phyloP scores from a whole-genome alignment of 1,139 yeast species.

The Sugiyamaella pinicola region DNA sequence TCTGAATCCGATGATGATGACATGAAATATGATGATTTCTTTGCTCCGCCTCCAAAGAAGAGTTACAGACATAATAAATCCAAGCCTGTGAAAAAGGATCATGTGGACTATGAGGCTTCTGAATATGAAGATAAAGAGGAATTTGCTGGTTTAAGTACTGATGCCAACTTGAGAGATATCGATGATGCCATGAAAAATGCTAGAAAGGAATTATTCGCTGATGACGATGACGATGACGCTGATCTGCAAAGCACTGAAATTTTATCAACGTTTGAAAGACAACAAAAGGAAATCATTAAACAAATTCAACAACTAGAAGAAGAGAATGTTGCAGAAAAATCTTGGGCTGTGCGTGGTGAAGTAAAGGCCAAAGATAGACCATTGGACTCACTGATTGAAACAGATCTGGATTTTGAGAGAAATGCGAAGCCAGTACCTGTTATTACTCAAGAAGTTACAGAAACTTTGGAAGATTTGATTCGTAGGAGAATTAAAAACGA shows the following conservation, averaged over 20 bases:
- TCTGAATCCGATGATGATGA: constrained; percentile 40
- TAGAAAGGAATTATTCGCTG: constrained; percentile 59
- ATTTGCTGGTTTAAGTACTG: constrained; percentile 60
- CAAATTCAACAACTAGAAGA: constrained; percentile 81
- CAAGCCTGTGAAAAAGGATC: constrained; percentile 29
- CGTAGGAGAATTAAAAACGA: constrained; percentile 72
- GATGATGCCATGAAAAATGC: constrained; percentile 57
- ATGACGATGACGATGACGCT: constrained; percentile 43
- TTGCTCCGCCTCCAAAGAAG: constrained; percentile 37
- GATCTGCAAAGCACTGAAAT: constrained; percentile 42
- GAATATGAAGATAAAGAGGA: constrained; percentile 50
- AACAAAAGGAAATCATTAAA: constrained; percentile 71
- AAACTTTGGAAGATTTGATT: constrained; percentile 83
- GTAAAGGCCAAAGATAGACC: constrained; percentile 82
- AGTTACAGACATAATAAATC: constrained; percentile 22
- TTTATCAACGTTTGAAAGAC: constrained; percentile 80
- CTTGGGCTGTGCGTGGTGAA: constrained; percentile 95
- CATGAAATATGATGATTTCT: constrained; percentile 45
- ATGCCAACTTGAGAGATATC: constrained; percentile 55
- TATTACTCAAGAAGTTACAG: constrained; percentile 85
- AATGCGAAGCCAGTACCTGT: constrained; percentile 87
- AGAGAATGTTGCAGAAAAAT: constrained; percentile 86
- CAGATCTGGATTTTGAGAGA: constrained; percentile 70
- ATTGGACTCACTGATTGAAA: constrained; percentile 68
- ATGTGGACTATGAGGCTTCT: constrained; percentile 41